Base-by-base conservation (phyloP, 441 rosid species). In the Gossypium aridum region DNA sequence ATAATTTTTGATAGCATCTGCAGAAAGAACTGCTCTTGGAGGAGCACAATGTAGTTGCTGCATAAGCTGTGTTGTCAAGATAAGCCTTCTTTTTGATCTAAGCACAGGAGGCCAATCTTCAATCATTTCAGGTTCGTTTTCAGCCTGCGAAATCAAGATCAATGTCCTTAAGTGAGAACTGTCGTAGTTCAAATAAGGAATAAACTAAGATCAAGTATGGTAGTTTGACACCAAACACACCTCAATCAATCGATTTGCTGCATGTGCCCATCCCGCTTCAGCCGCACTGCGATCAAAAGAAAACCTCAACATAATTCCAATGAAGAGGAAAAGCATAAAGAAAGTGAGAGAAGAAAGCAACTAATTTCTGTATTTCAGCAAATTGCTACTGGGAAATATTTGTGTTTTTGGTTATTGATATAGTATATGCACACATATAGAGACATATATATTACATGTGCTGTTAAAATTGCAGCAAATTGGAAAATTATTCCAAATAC, bases 1-100 rank as follows among this genome's bases (percentile, higher is more conserved):
- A 80, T 79, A 84, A 70, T 82, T 76, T 65, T 88, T 76, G 59
- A 67, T 74, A 69, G 87, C 87, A 81, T 84, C 86, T 70, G 83
- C 83, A 73, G 87, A 79, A 62, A 87, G 79, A 73, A 90, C 62
- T 31, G 14, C 47, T 45, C 85, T 82, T 14, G 80, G 81, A 51
- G 93, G 87, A 75, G 97, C 85, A 31, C 47, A 68, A 74, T 88
- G 83, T 51, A 93, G 79, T 74, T 87, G 90, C 87, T 96, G 98
- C 86, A 88, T 85, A 66, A 96, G 94, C 74, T 91, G 93, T 34
- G 89, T 85, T n/a, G 96, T 86, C 81, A 83, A 78, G 66, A 92
- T 73, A 77, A 90, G 85, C 79, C 98, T 93, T 87, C 89, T 85
- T 87, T 85, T 96, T 68, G 93, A 81, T 79, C 86, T 86, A 64